Base-by-base conservation (phyloP, 257 asterid species). In the Lycium barbarum region DNA sequence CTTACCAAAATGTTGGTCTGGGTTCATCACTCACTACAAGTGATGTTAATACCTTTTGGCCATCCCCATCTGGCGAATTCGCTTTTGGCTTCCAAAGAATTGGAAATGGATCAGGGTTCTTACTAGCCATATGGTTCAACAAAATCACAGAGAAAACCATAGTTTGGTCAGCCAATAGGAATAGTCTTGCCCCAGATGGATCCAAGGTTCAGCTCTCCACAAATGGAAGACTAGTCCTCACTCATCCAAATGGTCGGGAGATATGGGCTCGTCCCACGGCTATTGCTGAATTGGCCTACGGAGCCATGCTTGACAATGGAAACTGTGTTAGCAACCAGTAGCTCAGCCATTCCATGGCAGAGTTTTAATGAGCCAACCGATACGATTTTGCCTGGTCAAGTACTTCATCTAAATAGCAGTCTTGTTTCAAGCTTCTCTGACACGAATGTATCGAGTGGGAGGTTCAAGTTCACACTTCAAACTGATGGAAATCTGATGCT, bases 301-400 rank as follows among this genome's bases (percentile, higher is more conserved):
- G 88, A 7, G 74, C 63, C 51, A 15, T 93, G 89, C 90, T 88
- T 7, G 93, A 93, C 43, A 89, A 93, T 0, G 96, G 96, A 22
- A 91, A 92, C 59, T 38, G 88, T 89, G 36, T 84, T 93, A 0
- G 33, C 11, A n/a, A 43, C 85, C 4, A 35, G 55, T 3, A 82
- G 84, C 65, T 82, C 90, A 7, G 7, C 54, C 2, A 0, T 79
- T 83, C 7, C 91, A n/a, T 94, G 98, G 97, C 86, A 93, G 49
- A 94, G 93, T 70, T 93, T 94, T 12, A 12, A 82, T 6, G 4
- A 88, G 55, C 91, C 88, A 6, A 57, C 86, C 9, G 92, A 88
- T 80, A 90, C 88, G 1, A 9, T 90, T 53, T 79, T 90, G 87
- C 92, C 92, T 0, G 54, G 80, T 1, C 90, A 88, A 10, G 80